Base-by-base conservation (phyloP, 177 flowering plant species). In the Tripterygium wilfordii region DNA sequence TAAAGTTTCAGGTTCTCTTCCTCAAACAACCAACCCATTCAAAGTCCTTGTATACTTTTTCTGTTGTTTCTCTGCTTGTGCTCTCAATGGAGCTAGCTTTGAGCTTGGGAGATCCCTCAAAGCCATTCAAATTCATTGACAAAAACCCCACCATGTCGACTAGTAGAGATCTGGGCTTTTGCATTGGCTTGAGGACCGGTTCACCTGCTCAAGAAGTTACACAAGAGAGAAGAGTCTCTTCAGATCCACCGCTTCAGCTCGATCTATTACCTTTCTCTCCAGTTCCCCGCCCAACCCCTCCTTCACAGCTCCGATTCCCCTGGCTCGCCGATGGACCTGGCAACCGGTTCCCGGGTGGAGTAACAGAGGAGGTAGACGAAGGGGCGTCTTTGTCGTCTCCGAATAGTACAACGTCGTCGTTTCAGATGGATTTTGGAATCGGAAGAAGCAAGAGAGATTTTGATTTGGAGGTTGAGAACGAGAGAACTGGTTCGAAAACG, bases 51-150 rank as follows among this genome's bases (percentile, higher is more conserved):
- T n/a, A n/a, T n/a, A n/a, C 21, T 32, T 17, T 37, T 4, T 49
- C n/a, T n/a, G n/a, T n/a, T n/a, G n/a, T n/a, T n/a, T n/a, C n/a
- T 32, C 7, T 29, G 31, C 32, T 36, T 28, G 9, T 9, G 9
- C 45, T 20, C 8, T 35, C 37, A 8, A 83, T 88, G 96, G 96
- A 88, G 79, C 61, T 88, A 27, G 96, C 78, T 56, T 54, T 88
- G 63, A 82, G 85, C 60, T 65, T 88, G 13, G 91, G 96, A 10
- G 81, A 78, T 18, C 24, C 69, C 14, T 60, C 83, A 5, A 75
- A 67, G 53, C 57, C 78, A 15, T 67, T 78, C 23, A 7, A 69
- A 2, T 67, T 71, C 42, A 48, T 72, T 42, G 82, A 69, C 30
- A 75, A 68, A n/a, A 16, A 61, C 14, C 50, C 51, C 26, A 82